Percentiles rank a stretch among this genome's conserved stretches.
Evolutionary conservation across 75 land plant genomes (phyloP).

Genomic region (Cryptomeria japonica): DNA sequence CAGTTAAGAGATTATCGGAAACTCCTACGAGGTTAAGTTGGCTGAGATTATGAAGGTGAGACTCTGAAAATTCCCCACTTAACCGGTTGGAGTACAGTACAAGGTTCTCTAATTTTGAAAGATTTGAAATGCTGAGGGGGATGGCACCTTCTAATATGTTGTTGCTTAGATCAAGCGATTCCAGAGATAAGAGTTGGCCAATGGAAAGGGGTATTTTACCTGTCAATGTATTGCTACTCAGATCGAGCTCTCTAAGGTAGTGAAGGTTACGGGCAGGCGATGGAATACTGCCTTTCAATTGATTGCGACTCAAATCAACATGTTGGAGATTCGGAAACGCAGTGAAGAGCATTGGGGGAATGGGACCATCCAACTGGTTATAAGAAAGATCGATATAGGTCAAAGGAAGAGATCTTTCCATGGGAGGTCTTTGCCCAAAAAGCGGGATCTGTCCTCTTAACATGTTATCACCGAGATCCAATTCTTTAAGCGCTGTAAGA

Average conservation of each 20-base stretch:
- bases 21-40: rapidly evolving
- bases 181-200: neutral
- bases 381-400: too few species aligned
- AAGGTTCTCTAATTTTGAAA: neutral
- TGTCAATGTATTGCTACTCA: neutral
- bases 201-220: conserved; percentile 11
- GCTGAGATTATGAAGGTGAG: neutral
- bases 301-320: too few species aligned
- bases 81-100: conserved; percentile 6
- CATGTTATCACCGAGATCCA: too few species aligned
- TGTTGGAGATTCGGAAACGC: too few species aligned
- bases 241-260: neutral
- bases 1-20: neutral
- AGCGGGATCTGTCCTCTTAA: too few species aligned
- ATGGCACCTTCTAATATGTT: conserved; percentile 4
- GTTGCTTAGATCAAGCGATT: neutral
- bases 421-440: too few species aligned
- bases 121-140: neutral
- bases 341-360: too few species aligned
- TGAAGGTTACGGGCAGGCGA: too few species aligned
- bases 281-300: too few species aligned
- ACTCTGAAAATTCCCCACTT: neutral
- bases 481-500: too few species aligned
- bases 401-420: too few species aligned
- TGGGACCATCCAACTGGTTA: too few species aligned